Evolutionary conservation across 306 rosid genomes (phyloP).

Genomic region (Lathyrus sativus): DNA sequence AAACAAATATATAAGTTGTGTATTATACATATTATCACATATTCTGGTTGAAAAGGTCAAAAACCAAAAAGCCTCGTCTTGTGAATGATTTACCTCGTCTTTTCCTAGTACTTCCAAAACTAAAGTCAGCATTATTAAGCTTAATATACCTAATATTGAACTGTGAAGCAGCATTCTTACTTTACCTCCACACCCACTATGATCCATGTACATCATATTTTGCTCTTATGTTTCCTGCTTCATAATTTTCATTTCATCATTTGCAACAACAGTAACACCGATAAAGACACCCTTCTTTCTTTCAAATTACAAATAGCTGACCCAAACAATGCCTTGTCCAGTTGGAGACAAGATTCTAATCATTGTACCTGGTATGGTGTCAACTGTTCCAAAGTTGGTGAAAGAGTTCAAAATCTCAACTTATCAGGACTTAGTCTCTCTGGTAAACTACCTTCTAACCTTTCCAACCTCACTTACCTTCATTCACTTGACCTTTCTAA

Average conservation of each 20-base stretch:
- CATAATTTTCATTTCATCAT: constrained; percentile 15
- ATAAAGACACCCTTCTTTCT: constrained; percentile 39
- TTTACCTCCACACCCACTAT: neutral
- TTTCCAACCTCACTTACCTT: constrained; percentile 41
- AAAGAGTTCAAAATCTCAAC: constrained; percentile 38
- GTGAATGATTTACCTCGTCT: no score
- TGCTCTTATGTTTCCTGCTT: constrained; percentile 24
- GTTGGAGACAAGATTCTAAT: constrained; percentile 28
- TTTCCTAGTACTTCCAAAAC: no score
- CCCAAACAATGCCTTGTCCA: constrained; percentile 30
- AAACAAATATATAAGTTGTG: no score
- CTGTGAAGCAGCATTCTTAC: neutral
- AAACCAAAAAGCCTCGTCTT: no score
- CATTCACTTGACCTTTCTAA: constrained; percentile 37
- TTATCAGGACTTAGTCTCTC: constrained; percentile 33
- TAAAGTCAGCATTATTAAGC: no score
- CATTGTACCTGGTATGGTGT: constrained; percentile 48
- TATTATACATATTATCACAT: no score
- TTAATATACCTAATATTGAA: no score
- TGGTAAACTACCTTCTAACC: constrained; percentile 34
- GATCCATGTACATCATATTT: neutral
- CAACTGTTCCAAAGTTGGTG: constrained; percentile 38
- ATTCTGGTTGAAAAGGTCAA: no score
- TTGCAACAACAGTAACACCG: constrained; percentile 8
- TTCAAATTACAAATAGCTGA: constrained; percentile 42